These are phyloP conservation scores for Huntiella savannae DNA, from an alignment of 2,329 filamentous ascomycete genomes.

Conservation along the genomic window DNA sequence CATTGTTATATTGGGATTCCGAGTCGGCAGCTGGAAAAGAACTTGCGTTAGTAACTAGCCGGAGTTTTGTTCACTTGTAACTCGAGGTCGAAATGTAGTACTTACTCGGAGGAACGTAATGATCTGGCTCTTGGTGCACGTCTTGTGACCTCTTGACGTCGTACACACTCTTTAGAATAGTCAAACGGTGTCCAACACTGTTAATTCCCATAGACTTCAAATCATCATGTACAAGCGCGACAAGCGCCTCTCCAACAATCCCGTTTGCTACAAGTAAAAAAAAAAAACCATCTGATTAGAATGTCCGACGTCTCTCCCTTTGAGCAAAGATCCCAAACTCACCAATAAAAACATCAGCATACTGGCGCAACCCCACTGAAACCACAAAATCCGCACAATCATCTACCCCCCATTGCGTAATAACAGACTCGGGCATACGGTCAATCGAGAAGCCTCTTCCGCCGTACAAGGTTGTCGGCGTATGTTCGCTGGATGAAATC, in stretches of 20 bases:
- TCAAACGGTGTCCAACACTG: conserved; percentile 85
- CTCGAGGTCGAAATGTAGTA: conserved; percentile 13
- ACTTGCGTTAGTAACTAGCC: not conserved
- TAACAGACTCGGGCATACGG: conserved; percentile 52
- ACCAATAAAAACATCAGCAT: conserved; percentile 71
- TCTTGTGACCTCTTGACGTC: conserved; percentile 91
- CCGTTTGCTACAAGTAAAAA: conserved; percentile 54
- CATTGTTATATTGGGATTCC: conserved; percentile 65
- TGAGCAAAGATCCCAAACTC: conserved; percentile 19
- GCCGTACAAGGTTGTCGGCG: conserved; percentile 53
- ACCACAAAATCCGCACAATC: conserved; percentile 81
- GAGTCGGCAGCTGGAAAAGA: conserved; percentile 57
- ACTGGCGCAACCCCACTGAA: conserved; percentile 62
- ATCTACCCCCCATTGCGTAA: conserved; percentile 64
- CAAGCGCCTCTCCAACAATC: conserved; percentile 77
- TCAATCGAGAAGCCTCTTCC: conserved; percentile 41
- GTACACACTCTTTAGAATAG: conserved; percentile 89
- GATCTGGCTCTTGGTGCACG: conserved; percentile 73
- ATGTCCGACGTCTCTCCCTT: not conserved
- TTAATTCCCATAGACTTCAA: conserved; percentile 85
- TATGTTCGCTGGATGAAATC: conserved; percentile 51
- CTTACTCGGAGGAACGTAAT: conserved; percentile 85
- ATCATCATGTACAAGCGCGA: conserved; percentile 78
- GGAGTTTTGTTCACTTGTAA: not conserved
- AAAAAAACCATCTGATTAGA: not conserved